Evolutionary conservation across 2,329 filamentous ascomycete species (phyloP).

Genomic region (Rutstroemia sp.): DNA sequence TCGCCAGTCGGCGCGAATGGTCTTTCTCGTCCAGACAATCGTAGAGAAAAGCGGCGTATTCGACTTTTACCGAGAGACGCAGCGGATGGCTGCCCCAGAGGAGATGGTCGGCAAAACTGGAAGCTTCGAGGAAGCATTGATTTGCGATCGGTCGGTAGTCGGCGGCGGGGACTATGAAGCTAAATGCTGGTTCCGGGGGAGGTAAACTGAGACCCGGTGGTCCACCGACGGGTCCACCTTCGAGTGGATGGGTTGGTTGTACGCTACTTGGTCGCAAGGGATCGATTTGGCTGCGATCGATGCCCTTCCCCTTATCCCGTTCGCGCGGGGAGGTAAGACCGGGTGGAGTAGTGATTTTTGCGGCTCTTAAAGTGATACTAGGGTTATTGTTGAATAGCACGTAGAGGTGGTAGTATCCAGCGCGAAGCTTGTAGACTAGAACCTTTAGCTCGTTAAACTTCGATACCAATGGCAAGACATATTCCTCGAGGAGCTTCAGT

Average conservation of each 20-base stretch:
- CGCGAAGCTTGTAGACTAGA: constrained; percentile 81
- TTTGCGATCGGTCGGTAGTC: constrained; percentile 81
- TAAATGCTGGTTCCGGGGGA: constrained; percentile 42
- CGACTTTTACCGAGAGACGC: constrained; percentile 81
- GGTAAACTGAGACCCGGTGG: constrained; percentile 32
- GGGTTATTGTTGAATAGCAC: constrained; percentile 93
- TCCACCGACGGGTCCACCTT: constrained; percentile 39
- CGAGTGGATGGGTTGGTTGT: constrained; percentile 28
- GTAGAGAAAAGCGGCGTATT: constrained; percentile 88
- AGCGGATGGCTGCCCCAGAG: constrained; percentile 86
- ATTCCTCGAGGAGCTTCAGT: constrained; percentile 76
- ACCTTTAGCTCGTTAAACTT: constrained; percentile 80
- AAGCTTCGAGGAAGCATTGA: constrained; percentile 72
- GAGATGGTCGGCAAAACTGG: constrained; percentile 63
- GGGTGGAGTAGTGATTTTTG: constrained; percentile 34
- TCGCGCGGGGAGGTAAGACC: constrained; percentile 25
- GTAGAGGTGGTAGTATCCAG: constrained; percentile 94
- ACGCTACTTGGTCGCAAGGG: constrained; percentile 25
- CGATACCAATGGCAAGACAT: constrained; percentile 77
- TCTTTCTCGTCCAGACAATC: constrained; percentile 83
- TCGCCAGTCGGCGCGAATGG: constrained; percentile 67
- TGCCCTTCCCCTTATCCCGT: constrained; percentile 27
- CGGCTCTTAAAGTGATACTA: constrained; percentile 40
- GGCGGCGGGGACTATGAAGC: constrained; percentile 70
- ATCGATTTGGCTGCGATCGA: constrained; percentile 18